Base-by-base conservation (phyloP, 2,329 filamentous ascomycete genomes). In the Escovopsis sp. region DNA sequence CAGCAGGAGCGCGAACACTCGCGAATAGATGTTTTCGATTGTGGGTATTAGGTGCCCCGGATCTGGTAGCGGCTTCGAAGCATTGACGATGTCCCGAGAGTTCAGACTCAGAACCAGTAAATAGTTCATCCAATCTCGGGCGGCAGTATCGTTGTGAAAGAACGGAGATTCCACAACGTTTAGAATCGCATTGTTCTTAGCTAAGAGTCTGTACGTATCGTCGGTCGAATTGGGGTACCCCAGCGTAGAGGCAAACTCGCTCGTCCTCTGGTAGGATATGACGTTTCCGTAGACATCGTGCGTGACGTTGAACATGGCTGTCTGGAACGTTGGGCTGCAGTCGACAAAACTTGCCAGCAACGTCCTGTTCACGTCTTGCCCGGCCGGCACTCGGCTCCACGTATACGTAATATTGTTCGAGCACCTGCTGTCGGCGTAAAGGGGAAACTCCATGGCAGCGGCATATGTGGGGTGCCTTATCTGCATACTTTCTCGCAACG, bases 121-220 rank as follows among this genome's bases (percentile, higher is more conserved):
- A 30, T 73, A 66, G 39, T 66, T 70, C 28, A 68, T 52, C 56
- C 65, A 72, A 35, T 70, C 67, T 0, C 49, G 50, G 0, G 68
- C 54, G 1, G 61, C 52, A 0, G 57, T 63, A 36, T 71, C 62
- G 43, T 70, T 73, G 47, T 75, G 73, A 64, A 9, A 3, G 8
- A 32, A 9, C 8, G 8, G 28, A 32, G 28, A 6, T 32, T 9
- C 11, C 4, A 7, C 28, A 32, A 32, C 7, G 2, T 23, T 23
- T 65, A 73, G 2, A 32, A 32, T 9, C 3, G n/a, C 11, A 1
- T 12, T 3, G 1, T 1, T 6, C 10, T 2, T 3, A 4, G 26
- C n/a, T 7, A 42, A 12, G 23, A 33, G 6, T n/a, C 30, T 4
- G 9, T 35, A 28, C 12, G 26, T 18, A 11, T 42, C 15, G 35